phyloP scores from a whole-genome alignment of 176 grass and related monocot species.

The Zoysia pacifica region DNA sequence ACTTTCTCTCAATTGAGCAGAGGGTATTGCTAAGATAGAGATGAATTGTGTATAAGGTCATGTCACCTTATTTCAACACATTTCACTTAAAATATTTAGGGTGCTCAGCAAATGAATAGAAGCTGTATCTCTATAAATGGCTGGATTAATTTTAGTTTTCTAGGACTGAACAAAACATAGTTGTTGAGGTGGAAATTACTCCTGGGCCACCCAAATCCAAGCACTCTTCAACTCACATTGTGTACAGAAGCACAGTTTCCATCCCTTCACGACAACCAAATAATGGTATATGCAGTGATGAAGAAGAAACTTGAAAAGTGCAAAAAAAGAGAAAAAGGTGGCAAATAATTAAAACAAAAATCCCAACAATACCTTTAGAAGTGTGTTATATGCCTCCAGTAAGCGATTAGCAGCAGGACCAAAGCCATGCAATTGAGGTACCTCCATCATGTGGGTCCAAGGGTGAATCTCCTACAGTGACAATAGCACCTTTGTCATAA shows the following conservation, averaged over 20 bases:
- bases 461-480: conserved; percentile 86
- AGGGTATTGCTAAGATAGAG: neutral
- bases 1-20: no score
- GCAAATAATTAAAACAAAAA: neutral
- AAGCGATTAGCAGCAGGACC: conserved; percentile 94
- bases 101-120: neutral
- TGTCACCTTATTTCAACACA: neutral
- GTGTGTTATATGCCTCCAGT: conserved; percentile 94
- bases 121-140: neutral
- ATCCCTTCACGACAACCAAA: conserved; percentile 7
- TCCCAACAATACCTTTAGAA: conserved; percentile 69
- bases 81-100: conserved; percentile 1
- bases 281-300: neutral
- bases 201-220: neutral
- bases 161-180: neutral
- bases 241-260: neutral
- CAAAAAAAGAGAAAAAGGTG: neutral
- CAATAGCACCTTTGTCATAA: conserved; percentile 18
- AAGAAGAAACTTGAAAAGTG: neutral
- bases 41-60: neutral
- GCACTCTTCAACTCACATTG: neutral
- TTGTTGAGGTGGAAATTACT: neutral
- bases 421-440: conserved; percentile 97
- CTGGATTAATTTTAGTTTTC: neutral
- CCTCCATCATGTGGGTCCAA: conserved; percentile 99